Evolutionary conservation across 768 basidiomycete genomes (phyloP), one percentile per base, ranked within the genome.

Genomic region (Tylopilus felleus): DNA sequence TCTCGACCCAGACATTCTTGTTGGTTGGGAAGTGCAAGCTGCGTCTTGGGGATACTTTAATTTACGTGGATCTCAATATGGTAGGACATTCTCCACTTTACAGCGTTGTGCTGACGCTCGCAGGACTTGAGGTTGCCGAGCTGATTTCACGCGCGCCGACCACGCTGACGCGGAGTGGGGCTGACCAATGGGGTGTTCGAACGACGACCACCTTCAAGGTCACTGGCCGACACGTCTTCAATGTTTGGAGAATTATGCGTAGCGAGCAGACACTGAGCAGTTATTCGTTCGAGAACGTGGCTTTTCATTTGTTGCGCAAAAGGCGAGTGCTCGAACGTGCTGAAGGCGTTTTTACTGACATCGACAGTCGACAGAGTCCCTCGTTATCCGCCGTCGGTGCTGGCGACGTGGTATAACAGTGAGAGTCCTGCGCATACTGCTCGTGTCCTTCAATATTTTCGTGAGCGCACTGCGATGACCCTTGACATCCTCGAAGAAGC

Each of bases 201-300:
- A 86, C 88, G 57, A 84, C 85, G 3, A 88, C 93, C 2, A 90
- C 86, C 2, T 88, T 99, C 70, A 86, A 84, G 57, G 85, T 94
- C 36, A 75, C 80, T 21, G 97, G 97, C 0, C 79, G 97, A 17
- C 95, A 99, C 65, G 88, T 96, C 31, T 75, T 99, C 44, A 97
- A 98, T 60, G 71, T 92, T 14, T 98, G 94, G 94, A 78, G 94
- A 51, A 82, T 98, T 48, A 90, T 98, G 81, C 85, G 93, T 31
- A 82, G 84, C 1, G 96, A 98, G 62, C 81, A 85, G 55, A 83
- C 78, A 19, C 71, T 98, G 50, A 80, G 78, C 33, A 84, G 80
- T 55, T 94, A 98, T 70, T 84, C 90, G 0, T 88, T 98, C 58
- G 96, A 98, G 71, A 93, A 95, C 60, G 85, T 91, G 0, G 90